Evolutionary conservation across 2,329 filamentous ascomycete species (phyloP), one percentile per base, ranked within the genome.

Genomic region (Microsporum audouinii): DNA sequence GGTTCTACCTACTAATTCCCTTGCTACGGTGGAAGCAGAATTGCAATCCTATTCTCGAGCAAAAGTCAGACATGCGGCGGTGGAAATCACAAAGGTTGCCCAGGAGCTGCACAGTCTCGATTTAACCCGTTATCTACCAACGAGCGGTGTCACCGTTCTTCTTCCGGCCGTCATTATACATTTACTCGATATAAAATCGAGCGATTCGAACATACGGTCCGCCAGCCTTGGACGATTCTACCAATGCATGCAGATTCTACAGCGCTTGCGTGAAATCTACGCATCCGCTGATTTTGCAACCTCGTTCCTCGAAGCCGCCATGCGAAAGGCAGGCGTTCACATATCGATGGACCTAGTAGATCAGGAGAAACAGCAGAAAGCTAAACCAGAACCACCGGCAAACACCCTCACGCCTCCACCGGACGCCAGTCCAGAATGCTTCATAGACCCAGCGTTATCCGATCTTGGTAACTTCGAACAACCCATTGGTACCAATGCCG

Each of bases 261-360:
- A 91, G 71, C 87, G 87, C 65, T 80, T 97, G 17, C 85, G 91
- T 41, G 90, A 96, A 69, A 89, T 91, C 34, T 96, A 97, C 69
- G 86, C 91, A 0, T 91, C 91, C 0, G 92, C 92, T n/a, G 91
- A 96, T 73, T 96, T 94, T 68, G 91, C 90, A n/a, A 92, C 89
- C 0, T 89, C 89, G 1, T 96, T 96, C 77, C 80, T 96, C n/a
- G 89, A 95, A 71, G 90, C 91, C 0, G 90, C 91, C 0, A 88
- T 96, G 64, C 86, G 88, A 64, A 95, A 95, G 76, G 89, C 89
- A 6, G 85, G 88, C 61, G 91, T 94, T 64, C 85, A 88, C 61
- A 78, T 90, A 43, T 82, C 81, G 2, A 68, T 62, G 63, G 72
- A 67, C 36, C 33, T 63, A 64, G 27, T 72, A 69, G 59, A 53